Evolutionary conservation across 2,329 filamentous ascomycete species (phyloP).

Genomic region (Apiospora koreana): DNA sequence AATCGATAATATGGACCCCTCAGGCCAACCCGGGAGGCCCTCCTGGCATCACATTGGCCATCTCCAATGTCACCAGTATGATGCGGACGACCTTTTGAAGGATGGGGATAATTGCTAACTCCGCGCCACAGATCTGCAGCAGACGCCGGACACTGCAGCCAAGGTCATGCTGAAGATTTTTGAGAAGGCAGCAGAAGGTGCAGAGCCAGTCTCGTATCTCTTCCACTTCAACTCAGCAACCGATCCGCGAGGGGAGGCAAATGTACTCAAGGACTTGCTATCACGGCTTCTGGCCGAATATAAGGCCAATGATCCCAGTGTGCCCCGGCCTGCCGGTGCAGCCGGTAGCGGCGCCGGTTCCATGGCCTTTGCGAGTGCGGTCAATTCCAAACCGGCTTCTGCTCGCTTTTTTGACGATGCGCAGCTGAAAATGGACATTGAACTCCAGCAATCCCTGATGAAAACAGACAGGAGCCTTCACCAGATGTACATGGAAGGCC

Average conservation of each 20-base stretch:
- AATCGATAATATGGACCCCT: slow-evolving; percentile 80
- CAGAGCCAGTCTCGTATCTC: slow-evolving; percentile 70
- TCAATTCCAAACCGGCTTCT: slow-evolving; percentile 53
- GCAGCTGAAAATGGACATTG: slow-evolving; percentile 74
- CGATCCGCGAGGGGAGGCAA: slow-evolving; percentile 80
- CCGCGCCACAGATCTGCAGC: slow-evolving; percentile 74
- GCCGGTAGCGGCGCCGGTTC: slow-evolving; percentile 58
- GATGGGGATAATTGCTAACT: slow-evolving; percentile 18
- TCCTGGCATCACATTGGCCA: slow-evolving; percentile 67
- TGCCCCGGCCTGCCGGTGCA: slow-evolving; percentile 48
- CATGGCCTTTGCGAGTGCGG: slow-evolving; percentile 77
- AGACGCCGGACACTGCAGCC: slow-evolving; percentile 82
- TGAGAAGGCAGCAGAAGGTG: slow-evolving; percentile 61
- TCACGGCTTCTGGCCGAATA: slow-evolving; percentile 73
- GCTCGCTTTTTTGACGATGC: slow-evolving; percentile 79
- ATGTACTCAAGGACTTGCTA: slow-evolving; percentile 79
- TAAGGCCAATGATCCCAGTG: slow-evolving; percentile 56
- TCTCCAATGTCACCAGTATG: slow-evolving; percentile 82
- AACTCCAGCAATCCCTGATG: slow-evolving; percentile 85
- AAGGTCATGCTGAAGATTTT: slow-evolving; percentile 97
- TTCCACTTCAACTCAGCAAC: slow-evolving; percentile 84
- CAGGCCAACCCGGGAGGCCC: slow-evolving; percentile 60
- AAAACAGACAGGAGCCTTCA: slow-evolving; percentile 75
- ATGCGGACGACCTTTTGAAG: not conserved
- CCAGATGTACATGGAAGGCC: slow-evolving; percentile 84